A percentile compares a stretch with the other conserved stretches of the same genome.
phyloP scores from a whole-genome alignment of 1,284 basidiomycete genomes.

The Ustilago shanxiensis region DNA sequence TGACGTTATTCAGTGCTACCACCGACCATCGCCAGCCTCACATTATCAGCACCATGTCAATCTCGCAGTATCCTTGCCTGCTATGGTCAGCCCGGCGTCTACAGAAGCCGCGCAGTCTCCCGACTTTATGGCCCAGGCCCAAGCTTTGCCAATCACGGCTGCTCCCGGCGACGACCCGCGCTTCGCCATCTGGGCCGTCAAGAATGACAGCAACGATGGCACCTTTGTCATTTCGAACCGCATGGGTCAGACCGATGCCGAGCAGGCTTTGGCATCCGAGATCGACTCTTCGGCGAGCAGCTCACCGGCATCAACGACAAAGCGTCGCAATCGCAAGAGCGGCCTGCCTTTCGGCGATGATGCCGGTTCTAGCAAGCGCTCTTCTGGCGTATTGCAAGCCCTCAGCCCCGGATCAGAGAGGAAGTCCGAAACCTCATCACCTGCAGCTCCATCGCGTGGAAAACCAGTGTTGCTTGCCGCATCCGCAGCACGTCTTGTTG shows the following conservation, averaged over 20 bases:
- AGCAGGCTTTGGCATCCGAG: constrained; percentile 6
- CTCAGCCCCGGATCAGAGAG: constrained; percentile 21
- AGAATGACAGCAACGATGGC: constrained; percentile 31
- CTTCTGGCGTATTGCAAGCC: background rate
- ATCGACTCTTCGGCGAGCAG: constrained; percentile 10
- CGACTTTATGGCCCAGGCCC: constrained; percentile 40
- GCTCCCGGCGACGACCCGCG: constrained; percentile 60
- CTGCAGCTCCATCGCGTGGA: background rate
- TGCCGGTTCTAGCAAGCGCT: constrained; percentile 3
- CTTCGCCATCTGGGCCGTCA: constrained; percentile 62
- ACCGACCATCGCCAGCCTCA: constrained; percentile 9
- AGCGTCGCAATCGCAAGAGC: constrained; percentile 38
- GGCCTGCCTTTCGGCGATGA: constrained; percentile 18
- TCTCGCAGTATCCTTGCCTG: constrained; percentile 7
- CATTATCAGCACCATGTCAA: background rate
- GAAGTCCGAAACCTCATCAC: background rate
- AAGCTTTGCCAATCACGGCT: constrained; percentile 41
- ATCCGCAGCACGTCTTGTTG: constrained; percentile 55
- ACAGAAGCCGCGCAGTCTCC: constrained; percentile 5
- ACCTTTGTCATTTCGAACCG: constrained; percentile 42
- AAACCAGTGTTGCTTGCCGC: constrained; percentile 54
- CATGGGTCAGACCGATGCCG: constrained; percentile 26
- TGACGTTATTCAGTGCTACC: constrained; percentile 58
- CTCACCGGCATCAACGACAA: constrained; percentile 20
- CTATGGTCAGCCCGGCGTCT: background rate